Base-by-base conservation (phyloP, 2,329 filamentous ascomycete species). In the Claviceps fusiformis region DNA sequence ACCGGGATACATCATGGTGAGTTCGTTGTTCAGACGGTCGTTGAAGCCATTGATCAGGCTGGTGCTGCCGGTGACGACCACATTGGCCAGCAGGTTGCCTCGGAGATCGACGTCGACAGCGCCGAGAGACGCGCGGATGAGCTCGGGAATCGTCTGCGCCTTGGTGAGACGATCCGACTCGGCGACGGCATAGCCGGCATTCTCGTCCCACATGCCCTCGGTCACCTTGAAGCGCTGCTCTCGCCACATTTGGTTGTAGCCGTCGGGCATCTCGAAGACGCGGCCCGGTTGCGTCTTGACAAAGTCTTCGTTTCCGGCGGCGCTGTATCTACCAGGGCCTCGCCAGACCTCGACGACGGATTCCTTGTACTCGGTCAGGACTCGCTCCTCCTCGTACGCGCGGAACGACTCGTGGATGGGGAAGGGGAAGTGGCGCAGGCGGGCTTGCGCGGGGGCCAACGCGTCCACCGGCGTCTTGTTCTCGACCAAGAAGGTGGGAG, bases 351-450 rank as follows among this genome's bases (percentile, higher is more conserved):
- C 90, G 33, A 97, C 90, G 17, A 96, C 89, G 19, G 87, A 95
- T 73, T 98, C 95, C 74, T 98, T 98, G 80, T 95, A 98, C 68
- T 96, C 90, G 43, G 89, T 90, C 56, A 98, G 74, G 46, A 95
- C 85, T 54, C 92, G 87, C 69, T 97, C 93, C 74, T 98, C 91
- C 71, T 97, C 85, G 60, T 92, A 85, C 19, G 77, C 75, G 57
- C 86, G 83, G 79, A 91, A 97, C 1, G 87, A 90, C 33, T 81
- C 78, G 62, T 73, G 70, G 58, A 85, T 74, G 63, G 79, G 64
- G 67, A 77, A 76, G 65, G 77, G 69, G 67, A 89, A 95, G 44
- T 80, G 80, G 62, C 82, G 85, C 69, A 88, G 84, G 51, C 79
- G 83, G 45, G 85, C 88, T 68, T 95, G 86, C 2, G 90, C 78